Evolutionary conservation across 495 filamentous ascomycete genomes (phyloP).

Genomic region (Tuber magnatum): DNA sequence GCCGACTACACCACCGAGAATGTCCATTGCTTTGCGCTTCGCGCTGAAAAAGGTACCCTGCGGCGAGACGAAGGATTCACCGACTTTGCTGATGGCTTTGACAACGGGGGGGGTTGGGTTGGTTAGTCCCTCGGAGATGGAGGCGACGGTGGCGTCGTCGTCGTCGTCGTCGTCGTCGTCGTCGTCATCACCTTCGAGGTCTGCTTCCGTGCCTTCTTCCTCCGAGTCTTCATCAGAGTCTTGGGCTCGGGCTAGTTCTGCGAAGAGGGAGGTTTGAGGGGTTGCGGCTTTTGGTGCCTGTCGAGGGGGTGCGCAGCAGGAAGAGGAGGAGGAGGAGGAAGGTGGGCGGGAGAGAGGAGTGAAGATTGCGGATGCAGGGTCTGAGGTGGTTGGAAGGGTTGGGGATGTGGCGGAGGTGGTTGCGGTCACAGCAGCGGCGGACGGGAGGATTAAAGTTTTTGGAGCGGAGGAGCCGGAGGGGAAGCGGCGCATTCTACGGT

Average conservation of each 20-base stretch:
- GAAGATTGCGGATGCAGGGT: conserved; percentile 17
- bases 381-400: conserved; percentile 35
- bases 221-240: conserved; percentile 13
- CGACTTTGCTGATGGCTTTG: conserved; percentile 20
- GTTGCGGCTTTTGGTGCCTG: neutral
- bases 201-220: conserved; percentile 2
- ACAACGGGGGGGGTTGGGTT: conserved; percentile 34
- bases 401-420: conserved; percentile 20
- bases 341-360: conserved; percentile 13
- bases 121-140: conserved; percentile 20
- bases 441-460: conserved; percentile 43
- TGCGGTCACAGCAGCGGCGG: conserved; percentile 15
- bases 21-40: conserved; percentile 27
- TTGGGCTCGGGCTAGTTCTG: conserved; percentile 34
- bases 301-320: neutral
- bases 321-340: conserved; percentile 14
- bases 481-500: conserved; percentile 44
- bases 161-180: conserved; percentile 7
- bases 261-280: conserved; percentile 27
- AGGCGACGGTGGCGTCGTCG: conserved; percentile 9
- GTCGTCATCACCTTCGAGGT: conserved; percentile 7
- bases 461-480: conserved; percentile 42
- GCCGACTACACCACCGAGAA: conserved; percentile 25
- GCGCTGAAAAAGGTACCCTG: conserved; percentile 18
- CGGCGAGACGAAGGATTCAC: conserved; percentile 9